phyloP scores from a whole-genome alignment of 2,329 filamentous ascomycete genomes.

The Volutella citrinella region DNA sequence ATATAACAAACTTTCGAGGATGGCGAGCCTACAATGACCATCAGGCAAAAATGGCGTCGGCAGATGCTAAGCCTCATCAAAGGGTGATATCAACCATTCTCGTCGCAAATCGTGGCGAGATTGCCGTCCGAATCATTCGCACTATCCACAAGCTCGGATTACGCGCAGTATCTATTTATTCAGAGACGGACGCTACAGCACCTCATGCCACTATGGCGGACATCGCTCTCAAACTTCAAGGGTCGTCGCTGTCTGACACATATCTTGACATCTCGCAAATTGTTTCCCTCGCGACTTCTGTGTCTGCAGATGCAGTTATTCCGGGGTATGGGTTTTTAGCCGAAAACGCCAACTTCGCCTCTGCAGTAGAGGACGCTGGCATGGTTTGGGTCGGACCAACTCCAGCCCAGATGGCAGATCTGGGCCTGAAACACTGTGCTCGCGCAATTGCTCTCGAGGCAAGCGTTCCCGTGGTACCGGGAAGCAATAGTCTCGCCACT shows the following conservation, averaged over 20 bases:
- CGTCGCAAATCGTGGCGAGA: slow-evolving; percentile 66
- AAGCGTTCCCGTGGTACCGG: slow-evolving; percentile 34
- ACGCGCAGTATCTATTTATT: slow-evolving; percentile 68
- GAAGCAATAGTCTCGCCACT: slow-evolving; percentile 25
- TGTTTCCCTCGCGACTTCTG: slow-evolving; percentile 48
- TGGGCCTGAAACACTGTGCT: slow-evolving; percentile 38
- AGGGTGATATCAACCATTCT: slow-evolving; percentile 37
- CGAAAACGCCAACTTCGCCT: slow-evolving; percentile 61
- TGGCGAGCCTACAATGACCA: slow-evolving; percentile 28
- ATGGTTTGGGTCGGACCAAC: slow-evolving; percentile 60
- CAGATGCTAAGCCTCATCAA: not conserved
- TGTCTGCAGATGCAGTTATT: slow-evolving; percentile 55
- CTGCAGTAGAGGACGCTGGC: slow-evolving; percentile 48
- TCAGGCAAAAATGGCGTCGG: not conserved
- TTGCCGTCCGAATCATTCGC: slow-evolving; percentile 64
- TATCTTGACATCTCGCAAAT: slow-evolving; percentile 66
- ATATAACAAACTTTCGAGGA: slow-evolving; percentile 30
- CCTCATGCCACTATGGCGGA: slow-evolving; percentile 69
- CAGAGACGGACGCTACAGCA: slow-evolving; percentile 57
- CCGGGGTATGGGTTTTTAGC: slow-evolving; percentile 67
- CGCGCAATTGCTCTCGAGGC: slow-evolving; percentile 29
- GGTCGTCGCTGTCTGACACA: slow-evolving; percentile 40
- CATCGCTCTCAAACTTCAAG: slow-evolving; percentile 61
- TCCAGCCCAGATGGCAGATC: slow-evolving; percentile 37
- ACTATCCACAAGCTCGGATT: slow-evolving; percentile 67